Evolutionary conservation across 352 stramenopile species (phyloP).

Genomic region (Globisporangium uncinulatum): DNA sequence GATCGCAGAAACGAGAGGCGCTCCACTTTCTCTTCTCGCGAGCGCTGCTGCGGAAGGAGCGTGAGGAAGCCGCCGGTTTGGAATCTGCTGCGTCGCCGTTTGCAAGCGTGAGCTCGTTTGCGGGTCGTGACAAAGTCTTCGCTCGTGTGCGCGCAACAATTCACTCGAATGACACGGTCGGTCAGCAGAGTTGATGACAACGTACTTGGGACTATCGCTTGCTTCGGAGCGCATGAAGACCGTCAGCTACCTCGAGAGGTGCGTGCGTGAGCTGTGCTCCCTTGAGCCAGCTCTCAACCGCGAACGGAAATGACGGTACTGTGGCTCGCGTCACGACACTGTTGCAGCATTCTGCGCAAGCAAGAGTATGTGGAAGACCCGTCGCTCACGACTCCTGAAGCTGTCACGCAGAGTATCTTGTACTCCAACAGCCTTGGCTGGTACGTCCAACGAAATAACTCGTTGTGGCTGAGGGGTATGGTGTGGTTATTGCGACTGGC

Average conservation of each 20-base stretch:
- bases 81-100: not conserved
- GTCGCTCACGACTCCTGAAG: slow-evolving; percentile 24
- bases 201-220: slow-evolving; percentile 26
- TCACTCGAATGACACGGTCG: no score
- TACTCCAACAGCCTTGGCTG: slow-evolving; percentile 28
- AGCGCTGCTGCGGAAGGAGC: slow-evolving; percentile 26
- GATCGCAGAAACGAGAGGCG: slow-evolving; percentile 22
- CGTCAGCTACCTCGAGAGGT: slow-evolving; percentile 34
- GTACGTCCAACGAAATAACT: slow-evolving; percentile 15
- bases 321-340: no score
- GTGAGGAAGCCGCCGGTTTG: slow-evolving; percentile 30
- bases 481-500: not conserved
- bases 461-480: not conserved
- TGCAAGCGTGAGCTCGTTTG: not conserved
- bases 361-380: slow-evolving; percentile 41
- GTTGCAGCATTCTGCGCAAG: slow-evolving; percentile 29
- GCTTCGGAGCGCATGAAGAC: slow-evolving; percentile 23
- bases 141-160: not conserved
- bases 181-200: slow-evolving; percentile 22
- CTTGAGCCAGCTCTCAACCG: not conserved
- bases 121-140: not conserved
- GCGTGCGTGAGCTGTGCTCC: not conserved
- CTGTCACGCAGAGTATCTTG: slow-evolving; percentile 26
- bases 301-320: not conserved
- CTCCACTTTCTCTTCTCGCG: slow-evolving; percentile 43